Conservation (phyloP, 2,329 filamentous ascomycete species). For the Aspergillus japonicus region DNA sequence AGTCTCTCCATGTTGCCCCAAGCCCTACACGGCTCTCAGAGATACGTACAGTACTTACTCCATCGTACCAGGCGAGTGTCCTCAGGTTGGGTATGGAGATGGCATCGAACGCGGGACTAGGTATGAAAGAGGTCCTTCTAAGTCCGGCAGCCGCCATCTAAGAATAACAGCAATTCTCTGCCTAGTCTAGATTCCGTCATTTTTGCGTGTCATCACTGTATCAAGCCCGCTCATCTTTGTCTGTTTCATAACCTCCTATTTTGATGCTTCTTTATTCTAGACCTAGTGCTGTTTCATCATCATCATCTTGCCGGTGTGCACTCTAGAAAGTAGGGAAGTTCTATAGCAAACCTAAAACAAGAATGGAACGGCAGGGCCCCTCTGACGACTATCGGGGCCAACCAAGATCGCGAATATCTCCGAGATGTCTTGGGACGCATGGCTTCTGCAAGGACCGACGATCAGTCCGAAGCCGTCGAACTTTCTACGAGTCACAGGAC, state of each 20-base stretch:
- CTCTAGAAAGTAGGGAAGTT: background rate
- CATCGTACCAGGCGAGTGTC: too few relatives aligned
- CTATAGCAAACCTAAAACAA: background rate
- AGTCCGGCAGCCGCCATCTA: background rate
- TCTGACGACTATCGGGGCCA: background rate
- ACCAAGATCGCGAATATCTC: background rate
- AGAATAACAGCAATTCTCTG: background rate
- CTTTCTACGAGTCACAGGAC: constrained; percentile 3
- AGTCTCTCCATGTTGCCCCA: background rate
- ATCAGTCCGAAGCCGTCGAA: constrained; percentile 1
- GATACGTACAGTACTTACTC: too few relatives aligned
- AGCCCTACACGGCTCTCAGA: too few relatives aligned
- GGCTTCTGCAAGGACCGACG: constrained; percentile 7
- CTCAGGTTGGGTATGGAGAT: background rate
- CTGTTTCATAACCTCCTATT: background rate
- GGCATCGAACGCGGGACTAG: background rate
- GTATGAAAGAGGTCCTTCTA: background rate
- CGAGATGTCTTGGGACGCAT: background rate
- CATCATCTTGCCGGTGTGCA: background rate
- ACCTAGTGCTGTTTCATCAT: background rate
- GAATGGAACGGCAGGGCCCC: background rate
- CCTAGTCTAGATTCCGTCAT: too few relatives aligned
- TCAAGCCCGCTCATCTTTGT: background rate
- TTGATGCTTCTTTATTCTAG: background rate
- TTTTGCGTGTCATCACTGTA: background rate